These are phyloP conservation scores for Cavenderia fasciculata DNA, from an alignment of 78 protist genomes.

Conservation along the genomic window DNA sequence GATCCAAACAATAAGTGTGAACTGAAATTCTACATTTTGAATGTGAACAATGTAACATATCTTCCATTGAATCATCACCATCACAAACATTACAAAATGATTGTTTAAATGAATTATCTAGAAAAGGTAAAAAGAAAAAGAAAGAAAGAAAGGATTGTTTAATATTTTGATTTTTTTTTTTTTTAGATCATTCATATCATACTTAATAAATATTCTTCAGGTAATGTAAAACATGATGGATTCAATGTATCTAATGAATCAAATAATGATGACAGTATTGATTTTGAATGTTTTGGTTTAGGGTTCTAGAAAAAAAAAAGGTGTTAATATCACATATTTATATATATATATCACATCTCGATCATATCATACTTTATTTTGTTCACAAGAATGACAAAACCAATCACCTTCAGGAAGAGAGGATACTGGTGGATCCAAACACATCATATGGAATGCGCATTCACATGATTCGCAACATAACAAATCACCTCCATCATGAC, in stretches of 20 bases:
- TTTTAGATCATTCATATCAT: no score
- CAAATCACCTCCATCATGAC: constrained; percentile 72
- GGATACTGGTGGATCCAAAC: constrained; percentile 66
- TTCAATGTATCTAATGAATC: constrained; percentile 1
- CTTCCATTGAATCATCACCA: neutral
- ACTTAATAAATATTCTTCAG: constrained; percentile 12
- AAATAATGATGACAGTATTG: neutral
- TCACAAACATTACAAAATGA: constrained; percentile 11
- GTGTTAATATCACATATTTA: neutral
- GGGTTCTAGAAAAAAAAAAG: neutral
- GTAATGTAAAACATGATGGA: constrained; percentile 33
- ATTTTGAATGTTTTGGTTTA: neutral
- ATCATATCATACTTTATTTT: neutral
- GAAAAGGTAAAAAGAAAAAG: no score
- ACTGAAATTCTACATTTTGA: neutral
- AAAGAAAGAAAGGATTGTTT: no score
- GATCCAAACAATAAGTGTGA: constrained; percentile 49
- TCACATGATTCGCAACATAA: constrained; percentile 74
- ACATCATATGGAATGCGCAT: constrained; percentile 40
- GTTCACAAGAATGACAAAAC: constrained; percentile 40
- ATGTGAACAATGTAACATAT: neutral
- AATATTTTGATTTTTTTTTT: no score
- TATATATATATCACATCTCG: neutral
- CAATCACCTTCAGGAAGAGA: constrained; percentile 61
- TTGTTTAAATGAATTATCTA: no score